These are phyloP conservation scores for Pythium folliculosum DNA, from an alignment of 352 stramenopile species.

Conservation along the genomic window DNA sequence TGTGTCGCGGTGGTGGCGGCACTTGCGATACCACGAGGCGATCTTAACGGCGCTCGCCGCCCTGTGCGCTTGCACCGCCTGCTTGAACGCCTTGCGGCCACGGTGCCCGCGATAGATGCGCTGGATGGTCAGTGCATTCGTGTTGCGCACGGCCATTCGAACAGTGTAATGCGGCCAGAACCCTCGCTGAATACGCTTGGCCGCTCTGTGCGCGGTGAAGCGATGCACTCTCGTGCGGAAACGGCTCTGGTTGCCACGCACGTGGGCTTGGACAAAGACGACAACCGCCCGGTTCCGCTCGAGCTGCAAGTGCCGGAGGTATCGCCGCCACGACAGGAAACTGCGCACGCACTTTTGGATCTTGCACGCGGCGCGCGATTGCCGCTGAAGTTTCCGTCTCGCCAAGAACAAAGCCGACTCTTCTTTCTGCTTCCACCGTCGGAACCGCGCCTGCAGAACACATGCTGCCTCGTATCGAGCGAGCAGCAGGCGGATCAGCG, in stretches of 20 bases:
- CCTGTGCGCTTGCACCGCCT: not conserved
- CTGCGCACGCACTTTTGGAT: conserved; percentile 50
- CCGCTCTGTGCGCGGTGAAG: conserved; percentile 33
- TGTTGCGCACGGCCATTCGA: conserved; percentile 33
- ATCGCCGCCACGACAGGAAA: conserved; percentile 55
- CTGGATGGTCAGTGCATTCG: conserved; percentile 47
- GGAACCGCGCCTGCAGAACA: conserved; percentile 47
- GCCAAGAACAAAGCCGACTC: conserved; percentile 44
- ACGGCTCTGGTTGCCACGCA: conserved; percentile 43
- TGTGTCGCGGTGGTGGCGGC: conserved; percentile 38
- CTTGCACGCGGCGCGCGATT: conserved; percentile 45
- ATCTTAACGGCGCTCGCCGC: conserved; percentile 29
- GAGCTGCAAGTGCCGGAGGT: conserved; percentile 45
- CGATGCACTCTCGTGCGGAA: conserved; percentile 30
- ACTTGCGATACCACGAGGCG: conserved; percentile 57
- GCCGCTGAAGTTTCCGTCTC: conserved; percentile 38
- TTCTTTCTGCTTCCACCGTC: conserved; percentile 46
- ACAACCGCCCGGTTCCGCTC: conserved; percentile 40
- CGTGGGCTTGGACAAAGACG: conserved; percentile 46
- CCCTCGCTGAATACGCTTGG: conserved; percentile 45
- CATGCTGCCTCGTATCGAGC: conserved; percentile 39
- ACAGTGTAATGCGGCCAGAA: conserved; percentile 37
- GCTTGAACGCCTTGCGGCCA: conserved; percentile 27
- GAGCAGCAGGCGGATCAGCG: conserved; percentile 37
- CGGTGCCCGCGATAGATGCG: conserved; percentile 48